Conservation (phyloP, 768 basidiomycete species). For the Tulasnella sp. region DNA sequence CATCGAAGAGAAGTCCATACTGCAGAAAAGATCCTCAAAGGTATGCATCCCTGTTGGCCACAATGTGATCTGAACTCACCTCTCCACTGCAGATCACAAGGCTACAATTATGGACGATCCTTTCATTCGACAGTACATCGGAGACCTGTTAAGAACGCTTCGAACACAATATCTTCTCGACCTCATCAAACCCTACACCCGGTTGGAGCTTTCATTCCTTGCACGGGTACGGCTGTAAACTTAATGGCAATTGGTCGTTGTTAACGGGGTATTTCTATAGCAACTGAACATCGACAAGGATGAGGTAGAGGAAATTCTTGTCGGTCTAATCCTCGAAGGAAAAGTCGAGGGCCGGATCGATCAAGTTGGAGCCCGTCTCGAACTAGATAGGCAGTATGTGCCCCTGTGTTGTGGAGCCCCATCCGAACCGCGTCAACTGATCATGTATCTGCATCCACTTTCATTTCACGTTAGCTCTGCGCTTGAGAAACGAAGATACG, state of each 20-base stretch:
- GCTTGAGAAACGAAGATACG: slow-evolving; percentile 76
- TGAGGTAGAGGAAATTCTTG: slow-evolving; percentile 89
- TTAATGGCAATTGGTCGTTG: neutral
- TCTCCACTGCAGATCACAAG: slow-evolving; percentile 57
- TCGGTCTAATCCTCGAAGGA: slow-evolving; percentile 91
- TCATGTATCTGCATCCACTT: neutral
- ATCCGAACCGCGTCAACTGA: neutral
- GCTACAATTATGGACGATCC: slow-evolving; percentile 92
- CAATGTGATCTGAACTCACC: neutral
- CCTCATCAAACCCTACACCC: slow-evolving; percentile 93
- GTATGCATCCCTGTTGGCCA: slow-evolving; percentile 30
- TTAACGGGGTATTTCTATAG: slow-evolving; percentile 31
- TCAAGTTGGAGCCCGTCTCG: slow-evolving; percentile 87
- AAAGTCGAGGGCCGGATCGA: slow-evolving; percentile 95
- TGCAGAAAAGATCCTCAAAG: slow-evolving; percentile 92
- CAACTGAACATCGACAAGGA: slow-evolving; percentile 89
- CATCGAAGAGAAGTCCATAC: slow-evolving; percentile 91
- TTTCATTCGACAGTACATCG: slow-evolving; percentile 93
- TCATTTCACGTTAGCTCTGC: slow-evolving; percentile 45
- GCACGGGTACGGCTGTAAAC: slow-evolving; percentile 50
- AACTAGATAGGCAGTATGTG: slow-evolving; percentile 75
- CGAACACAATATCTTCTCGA: slow-evolving; percentile 96
- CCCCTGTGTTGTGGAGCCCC: neutral
- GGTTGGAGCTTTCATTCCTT: slow-evolving; percentile 85
- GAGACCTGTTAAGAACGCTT: slow-evolving; percentile 86